Percentiles rank a stretch among this genome's conserved stretches.
Conservation (phyloP, 495 filamentous ascomycete species). For the Trichocladium uniseriatum region DNA sequence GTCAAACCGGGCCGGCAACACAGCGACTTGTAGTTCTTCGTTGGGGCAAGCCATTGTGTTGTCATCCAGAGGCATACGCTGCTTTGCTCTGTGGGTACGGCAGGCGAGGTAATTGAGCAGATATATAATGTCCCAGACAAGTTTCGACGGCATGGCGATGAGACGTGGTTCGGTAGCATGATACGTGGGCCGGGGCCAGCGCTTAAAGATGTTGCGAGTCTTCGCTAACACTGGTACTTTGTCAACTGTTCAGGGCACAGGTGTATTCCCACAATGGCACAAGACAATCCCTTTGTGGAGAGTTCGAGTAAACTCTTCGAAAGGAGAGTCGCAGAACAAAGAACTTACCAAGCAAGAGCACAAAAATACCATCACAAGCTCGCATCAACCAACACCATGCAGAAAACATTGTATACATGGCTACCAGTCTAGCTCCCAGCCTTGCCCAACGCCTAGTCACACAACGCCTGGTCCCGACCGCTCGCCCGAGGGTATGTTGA, state of each 20-base stretch:
- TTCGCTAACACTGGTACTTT: background rate
- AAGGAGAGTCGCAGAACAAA: background rate
- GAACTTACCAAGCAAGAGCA: background rate
- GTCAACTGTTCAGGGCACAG: too few relatives aligned
- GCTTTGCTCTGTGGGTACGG: background rate
- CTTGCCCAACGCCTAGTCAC: conserved; percentile 28
- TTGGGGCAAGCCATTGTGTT: too few relatives aligned
- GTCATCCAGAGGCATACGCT: too few relatives aligned
- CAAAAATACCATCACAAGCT: too few relatives aligned
- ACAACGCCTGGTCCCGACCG: conserved; percentile 17
- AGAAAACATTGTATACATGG: conserved; percentile 13
- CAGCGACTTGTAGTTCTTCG: background rate
- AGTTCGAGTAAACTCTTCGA: background rate
- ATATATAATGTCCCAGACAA: background rate
- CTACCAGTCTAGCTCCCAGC: conserved; percentile 19
- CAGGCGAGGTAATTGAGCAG: background rate
- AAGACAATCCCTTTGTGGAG: background rate
- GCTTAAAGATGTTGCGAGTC: background rate
- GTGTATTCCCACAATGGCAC: background rate
- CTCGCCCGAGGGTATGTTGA: conserved; percentile 5
- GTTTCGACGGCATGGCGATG: background rate
- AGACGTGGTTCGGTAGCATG: background rate
- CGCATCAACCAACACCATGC: background rate
- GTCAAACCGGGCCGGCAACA: too few relatives aligned
- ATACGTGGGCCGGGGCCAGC: background rate